phyloP scores from a whole-genome alignment of 345 rosid genomes.

The Aquilaria sinensis region DNA sequence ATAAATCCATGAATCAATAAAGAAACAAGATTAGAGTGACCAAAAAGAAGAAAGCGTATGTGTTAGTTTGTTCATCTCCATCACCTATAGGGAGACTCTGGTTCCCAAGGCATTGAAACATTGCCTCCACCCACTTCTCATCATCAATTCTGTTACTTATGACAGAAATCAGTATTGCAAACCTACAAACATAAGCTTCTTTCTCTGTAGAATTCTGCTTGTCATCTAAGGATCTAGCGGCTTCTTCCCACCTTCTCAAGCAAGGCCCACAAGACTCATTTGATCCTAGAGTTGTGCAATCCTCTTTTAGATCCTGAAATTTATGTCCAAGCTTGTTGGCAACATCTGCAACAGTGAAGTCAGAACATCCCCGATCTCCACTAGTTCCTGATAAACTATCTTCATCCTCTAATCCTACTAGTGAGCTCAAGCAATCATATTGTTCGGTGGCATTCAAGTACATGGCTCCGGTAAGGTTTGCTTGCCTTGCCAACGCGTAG shows the following conservation, averaged over 20 bases:
- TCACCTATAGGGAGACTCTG: constrained; percentile 25
- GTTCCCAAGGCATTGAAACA: constrained; percentile 33
- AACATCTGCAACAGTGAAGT: constrained; percentile 28
- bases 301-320: constrained; percentile 20
- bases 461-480: constrained; percentile 31
- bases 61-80: background rate
- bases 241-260: constrained; percentile 31
- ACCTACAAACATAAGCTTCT: constrained; percentile 30
- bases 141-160: constrained; percentile 29
- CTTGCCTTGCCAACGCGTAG: constrained; percentile 30
- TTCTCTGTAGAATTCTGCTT: constrained; percentile 1
- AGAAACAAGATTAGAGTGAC: background rate
- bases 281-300: constrained; percentile 21
- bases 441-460: constrained; percentile 37
- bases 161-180: constrained; percentile 37
- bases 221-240: constrained; percentile 16
- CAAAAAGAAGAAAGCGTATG: background rate
- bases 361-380: constrained; percentile 37
- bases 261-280: constrained; percentile 28
- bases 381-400: constrained; percentile 28
- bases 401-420: constrained; percentile 12
- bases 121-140: constrained; percentile 17
- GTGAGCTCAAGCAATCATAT: constrained; percentile 25
- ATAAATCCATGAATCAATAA: background rate
- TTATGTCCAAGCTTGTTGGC: constrained; percentile 18